Percentiles rank a stretch among this genome's conserved stretches.
Conservation (phyloP, 164 flowering plant genomes). For the Taxillus chinensis region DNA sequence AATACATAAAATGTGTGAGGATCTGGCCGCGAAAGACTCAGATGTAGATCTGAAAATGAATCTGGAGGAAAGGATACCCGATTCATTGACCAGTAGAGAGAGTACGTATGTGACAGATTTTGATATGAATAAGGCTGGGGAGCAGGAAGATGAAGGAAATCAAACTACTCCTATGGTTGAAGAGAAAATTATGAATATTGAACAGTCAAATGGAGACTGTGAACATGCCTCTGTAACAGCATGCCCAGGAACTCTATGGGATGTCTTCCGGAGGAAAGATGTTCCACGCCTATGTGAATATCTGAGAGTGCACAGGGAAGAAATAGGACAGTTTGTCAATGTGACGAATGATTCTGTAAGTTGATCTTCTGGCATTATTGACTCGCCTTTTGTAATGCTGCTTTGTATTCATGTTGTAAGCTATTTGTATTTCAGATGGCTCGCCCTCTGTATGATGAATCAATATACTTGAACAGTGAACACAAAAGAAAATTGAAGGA, state of each 20-base stretch:
- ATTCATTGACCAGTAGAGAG: conserved; percentile 19
- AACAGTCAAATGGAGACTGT: conserved; percentile 11
- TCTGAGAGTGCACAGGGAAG: conserved; percentile 41
- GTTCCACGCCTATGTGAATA: conserved; percentile 64
- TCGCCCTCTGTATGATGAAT: conserved; percentile 42
- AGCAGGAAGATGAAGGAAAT: conserved; percentile 25
- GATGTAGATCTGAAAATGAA: conserved; percentile 14
- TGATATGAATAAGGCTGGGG: conserved; percentile 22
- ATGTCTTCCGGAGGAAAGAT: conserved; percentile 80
- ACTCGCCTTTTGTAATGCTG: background rate
- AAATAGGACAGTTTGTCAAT: conserved; percentile 23
- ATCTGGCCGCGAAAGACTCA: conserved; percentile 22
- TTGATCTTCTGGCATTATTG: conserved; percentile 8
- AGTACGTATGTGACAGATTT: conserved; percentile 12
- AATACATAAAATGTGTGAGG: conserved; percentile 19
- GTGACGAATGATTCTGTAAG: conserved; percentile 30
- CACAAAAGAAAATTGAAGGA: conserved; percentile 68
- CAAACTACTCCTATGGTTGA: conserved; percentile 19
- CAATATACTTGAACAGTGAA: conserved; percentile 37
- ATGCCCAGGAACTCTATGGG: conserved; percentile 64
- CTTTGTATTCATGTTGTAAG: conserved; percentile 2
- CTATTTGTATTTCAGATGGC: conserved; percentile 32
- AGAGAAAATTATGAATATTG: conserved; percentile 19
- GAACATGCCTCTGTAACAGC: conserved; percentile 15
- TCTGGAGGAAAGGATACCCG: conserved; percentile 26